phyloP scores from a whole-genome alignment of 345 rosid genomes.

The Carallia pectinifolia region DNA sequence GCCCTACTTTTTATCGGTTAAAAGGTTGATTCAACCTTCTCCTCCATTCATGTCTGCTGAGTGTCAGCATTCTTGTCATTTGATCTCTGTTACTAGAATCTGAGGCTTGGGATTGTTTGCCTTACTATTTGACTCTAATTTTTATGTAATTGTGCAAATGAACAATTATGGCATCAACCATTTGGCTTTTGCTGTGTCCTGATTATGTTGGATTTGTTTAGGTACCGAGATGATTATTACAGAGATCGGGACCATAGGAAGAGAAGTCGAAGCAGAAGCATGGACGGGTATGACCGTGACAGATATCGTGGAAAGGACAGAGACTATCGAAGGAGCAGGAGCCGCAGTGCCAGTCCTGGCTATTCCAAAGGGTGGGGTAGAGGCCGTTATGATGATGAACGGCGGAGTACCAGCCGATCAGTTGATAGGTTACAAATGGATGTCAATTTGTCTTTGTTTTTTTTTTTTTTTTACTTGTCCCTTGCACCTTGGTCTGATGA shows the following conservation, averaged over 20 bases:
- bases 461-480: neutral
- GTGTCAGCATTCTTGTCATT: no score
- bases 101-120: no score
- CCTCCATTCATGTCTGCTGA: no score
- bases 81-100: no score
- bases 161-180: neutral
- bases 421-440: constrained; percentile 37
- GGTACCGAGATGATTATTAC: constrained; percentile 32
- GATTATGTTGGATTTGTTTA: constrained; percentile 7
- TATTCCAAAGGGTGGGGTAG: constrained; percentile 43
- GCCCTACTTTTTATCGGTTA: no score
- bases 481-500: neutral
- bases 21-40: no score
- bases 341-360: constrained; percentile 57
- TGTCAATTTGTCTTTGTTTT: neutral
- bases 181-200: neutral
- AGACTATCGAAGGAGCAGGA: constrained; percentile 54
- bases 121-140: no score
- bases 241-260: constrained; percentile 48
- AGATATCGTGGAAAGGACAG: constrained; percentile 50
- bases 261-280: constrained; percentile 58
- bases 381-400: constrained; percentile 50
- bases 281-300: constrained; percentile 47
- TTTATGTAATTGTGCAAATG: no score
- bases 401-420: constrained; percentile 48